Conservation (phyloP, 2,329 filamentous ascomycete species). For the Xylaria sp. region DNA sequence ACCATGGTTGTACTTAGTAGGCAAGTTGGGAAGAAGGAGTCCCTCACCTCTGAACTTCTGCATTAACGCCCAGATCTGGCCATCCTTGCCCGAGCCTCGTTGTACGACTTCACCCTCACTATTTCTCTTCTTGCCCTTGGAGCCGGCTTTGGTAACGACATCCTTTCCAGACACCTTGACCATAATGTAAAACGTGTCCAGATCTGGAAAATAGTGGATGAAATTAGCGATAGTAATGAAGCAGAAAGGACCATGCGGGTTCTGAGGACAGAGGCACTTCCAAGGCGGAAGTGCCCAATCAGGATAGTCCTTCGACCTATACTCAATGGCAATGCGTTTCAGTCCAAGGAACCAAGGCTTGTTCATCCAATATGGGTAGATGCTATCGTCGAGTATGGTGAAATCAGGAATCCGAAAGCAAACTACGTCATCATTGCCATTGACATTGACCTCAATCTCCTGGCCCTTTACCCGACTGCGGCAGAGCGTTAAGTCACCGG, state of each 20-base stretch:
- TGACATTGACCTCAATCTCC: neutral
- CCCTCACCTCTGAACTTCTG: neutral
- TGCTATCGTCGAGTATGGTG: neutral
- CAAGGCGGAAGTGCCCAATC: too few species aligned
- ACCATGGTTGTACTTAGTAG: neutral
- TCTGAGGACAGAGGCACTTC: neutral
- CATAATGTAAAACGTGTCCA: conserved; percentile 38
- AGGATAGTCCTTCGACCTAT: neutral
- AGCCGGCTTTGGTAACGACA: neutral
- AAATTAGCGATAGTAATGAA: conserved; percentile 24
- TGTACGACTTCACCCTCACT: neutral
- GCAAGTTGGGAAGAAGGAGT: too few species aligned
- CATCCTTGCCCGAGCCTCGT: too few species aligned
- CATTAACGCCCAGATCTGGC: neutral
- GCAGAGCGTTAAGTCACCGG: neutral
- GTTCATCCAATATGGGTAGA: neutral
- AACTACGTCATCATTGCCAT: conserved; percentile 18
- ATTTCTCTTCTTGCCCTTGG: neutral
- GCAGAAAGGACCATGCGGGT: conserved; percentile 12
- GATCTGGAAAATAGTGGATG: conserved; percentile 30
- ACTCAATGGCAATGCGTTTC: conserved; percentile 20
- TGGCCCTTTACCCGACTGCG: neutral
- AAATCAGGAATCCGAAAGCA: conserved; percentile 3
- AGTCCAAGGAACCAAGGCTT: conserved; percentile 4
- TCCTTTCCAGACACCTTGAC: conserved; percentile 7